Percentiles rank a stretch among this genome's conserved stretches.
phyloP scores from a whole-genome alignment of 345 rosid genomes.

The Lumnitzera littorea region DNA sequence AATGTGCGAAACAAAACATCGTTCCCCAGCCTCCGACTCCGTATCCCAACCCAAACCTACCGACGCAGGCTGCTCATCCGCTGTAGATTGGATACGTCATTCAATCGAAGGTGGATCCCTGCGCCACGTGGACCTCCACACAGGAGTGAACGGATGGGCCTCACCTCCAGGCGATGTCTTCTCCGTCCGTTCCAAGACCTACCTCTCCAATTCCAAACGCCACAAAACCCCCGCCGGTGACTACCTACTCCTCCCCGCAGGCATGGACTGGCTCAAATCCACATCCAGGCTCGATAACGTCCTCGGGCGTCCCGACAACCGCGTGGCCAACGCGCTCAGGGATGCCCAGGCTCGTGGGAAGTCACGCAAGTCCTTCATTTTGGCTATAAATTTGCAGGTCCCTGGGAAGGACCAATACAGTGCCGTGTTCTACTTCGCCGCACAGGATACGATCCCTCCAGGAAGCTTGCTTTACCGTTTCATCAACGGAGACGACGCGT shows the following conservation, averaged over 20 bases:
- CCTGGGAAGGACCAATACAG: constrained; percentile 84
- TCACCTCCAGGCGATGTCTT: constrained; percentile 83
- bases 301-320: constrained; percentile 73
- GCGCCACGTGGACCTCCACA: constrained; percentile 61
- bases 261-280: constrained; percentile 87
- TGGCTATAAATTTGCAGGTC: constrained; percentile 83
- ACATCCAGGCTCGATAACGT: constrained; percentile 58
- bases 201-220: constrained; percentile 39
- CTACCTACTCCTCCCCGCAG: constrained; percentile 71
- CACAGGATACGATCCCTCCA: constrained; percentile 61
- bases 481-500: constrained; percentile 61
- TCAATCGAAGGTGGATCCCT: constrained; percentile 69
- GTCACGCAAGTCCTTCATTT: constrained; percentile 59
- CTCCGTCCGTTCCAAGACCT: constrained; percentile 56
- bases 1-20: too few relatives aligned
- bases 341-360: constrained; percentile 48
- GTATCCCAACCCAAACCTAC: too few relatives aligned
- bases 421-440: constrained; percentile 78
- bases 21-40: too few relatives aligned
- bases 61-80: too few relatives aligned
- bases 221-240: constrained; percentile 64
- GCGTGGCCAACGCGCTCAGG: constrained; percentile 54
- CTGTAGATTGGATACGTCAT: constrained; percentile 4
- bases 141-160: constrained; percentile 84
- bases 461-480: constrained; percentile 68